Percentiles rank a stretch among this genome's conserved stretches.
phyloP scores from a whole-genome alignment of 768 basidiomycete species.

The Xerocomellus chrysenteron region DNA sequence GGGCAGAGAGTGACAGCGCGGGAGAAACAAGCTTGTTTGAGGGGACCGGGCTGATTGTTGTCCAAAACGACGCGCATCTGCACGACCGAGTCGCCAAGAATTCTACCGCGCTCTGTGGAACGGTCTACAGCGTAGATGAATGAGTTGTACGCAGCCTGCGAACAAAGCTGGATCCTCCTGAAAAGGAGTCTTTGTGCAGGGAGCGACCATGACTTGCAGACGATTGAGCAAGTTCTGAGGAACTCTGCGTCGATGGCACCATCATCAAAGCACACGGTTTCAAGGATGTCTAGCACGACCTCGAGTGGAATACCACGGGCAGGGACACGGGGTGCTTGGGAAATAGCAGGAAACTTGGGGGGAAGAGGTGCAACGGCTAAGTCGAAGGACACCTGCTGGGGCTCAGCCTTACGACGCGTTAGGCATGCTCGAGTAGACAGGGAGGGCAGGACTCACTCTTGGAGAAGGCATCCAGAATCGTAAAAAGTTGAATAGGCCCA shows the following conservation, averaged over 20 bases:
- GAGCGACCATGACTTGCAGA: slow-evolving; percentile 66
- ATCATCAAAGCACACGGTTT: slow-evolving; percentile 47
- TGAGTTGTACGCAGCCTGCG: slow-evolving; percentile 50
- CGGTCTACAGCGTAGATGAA: slow-evolving; percentile 54
- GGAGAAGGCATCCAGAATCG: slow-evolving; percentile 22
- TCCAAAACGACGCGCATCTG: slow-evolving; percentile 60
- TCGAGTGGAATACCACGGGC: slow-evolving; percentile 55
- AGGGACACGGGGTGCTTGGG: slow-evolving; percentile 23
- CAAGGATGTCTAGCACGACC: slow-evolving; percentile 61
- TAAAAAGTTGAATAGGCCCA: slow-evolving; percentile 26
- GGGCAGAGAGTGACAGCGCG: slow-evolving; percentile 58
- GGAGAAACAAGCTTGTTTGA: slow-evolving; percentile 58
- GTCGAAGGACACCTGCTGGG: slow-evolving; percentile 41
- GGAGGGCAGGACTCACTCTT: slow-evolving; percentile 20
- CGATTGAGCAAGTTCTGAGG: slow-evolving; percentile 55
- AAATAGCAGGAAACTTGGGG: slow-evolving; percentile 15
- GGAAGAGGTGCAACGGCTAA: slow-evolving; percentile 32
- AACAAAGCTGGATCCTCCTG: slow-evolving; percentile 51
- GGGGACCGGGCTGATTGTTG: slow-evolving; percentile 61
- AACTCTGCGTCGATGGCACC: slow-evolving; percentile 39
- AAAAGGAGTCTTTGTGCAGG: slow-evolving; percentile 67
- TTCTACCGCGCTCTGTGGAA: slow-evolving; percentile 45
- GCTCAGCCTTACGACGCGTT: slow-evolving; percentile 26
- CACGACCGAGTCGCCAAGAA: slow-evolving; percentile 53
- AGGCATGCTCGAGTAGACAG: not conserved